A percentile compares a stretch with the other conserved stretches of the same genome.
Evolutionary conservation across 441 rosid genomes (phyloP).

Genomic region (Mallotus japonicus): DNA sequence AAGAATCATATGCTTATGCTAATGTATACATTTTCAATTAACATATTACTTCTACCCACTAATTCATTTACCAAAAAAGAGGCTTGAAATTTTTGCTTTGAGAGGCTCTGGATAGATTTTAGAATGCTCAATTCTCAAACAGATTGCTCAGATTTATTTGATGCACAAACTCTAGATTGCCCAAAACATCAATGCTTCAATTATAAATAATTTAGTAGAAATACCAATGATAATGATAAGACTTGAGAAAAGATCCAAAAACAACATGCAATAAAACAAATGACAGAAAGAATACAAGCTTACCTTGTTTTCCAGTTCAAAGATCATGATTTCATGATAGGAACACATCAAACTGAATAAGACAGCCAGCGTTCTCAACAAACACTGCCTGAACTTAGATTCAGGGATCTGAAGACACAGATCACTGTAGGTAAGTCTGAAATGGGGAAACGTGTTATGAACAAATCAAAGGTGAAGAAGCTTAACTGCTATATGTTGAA

Average conservation of each 20-base stretch:
- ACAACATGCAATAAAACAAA: conserved; percentile 12
- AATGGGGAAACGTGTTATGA: conserved; percentile 37
- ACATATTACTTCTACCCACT: not conserved
- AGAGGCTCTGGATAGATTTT: not conserved
- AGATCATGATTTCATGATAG: conserved; percentile 86
- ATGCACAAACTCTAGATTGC: not conserved
- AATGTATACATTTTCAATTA: not conserved
- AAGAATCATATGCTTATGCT: not conserved
- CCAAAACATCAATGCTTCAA: not conserved
- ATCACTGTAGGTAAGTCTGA: conserved; percentile 98
- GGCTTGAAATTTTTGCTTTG: not conserved
- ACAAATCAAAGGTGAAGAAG: conserved; percentile 23
- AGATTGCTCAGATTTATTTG: not conserved
- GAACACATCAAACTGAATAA: conserved; percentile 85
- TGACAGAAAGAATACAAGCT: conserved; percentile 21
- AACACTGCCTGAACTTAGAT: conserved; percentile 88
- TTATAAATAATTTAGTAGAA: not conserved
- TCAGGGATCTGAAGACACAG: conserved; percentile 93
- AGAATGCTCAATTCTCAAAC: not conserved
- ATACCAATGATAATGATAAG: not conserved
- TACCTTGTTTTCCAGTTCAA: conserved; percentile 65
- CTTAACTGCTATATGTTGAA: conserved; percentile 8
- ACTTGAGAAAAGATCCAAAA: conserved; percentile 11
- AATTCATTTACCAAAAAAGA: not conserved
- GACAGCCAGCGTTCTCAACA: conserved; percentile 81